Percentiles rank a stretch among this genome's conserved stretches.
Evolutionary conservation across 768 basidiomycete species (phyloP).

Genomic region (Pholiota molesta): DNA sequence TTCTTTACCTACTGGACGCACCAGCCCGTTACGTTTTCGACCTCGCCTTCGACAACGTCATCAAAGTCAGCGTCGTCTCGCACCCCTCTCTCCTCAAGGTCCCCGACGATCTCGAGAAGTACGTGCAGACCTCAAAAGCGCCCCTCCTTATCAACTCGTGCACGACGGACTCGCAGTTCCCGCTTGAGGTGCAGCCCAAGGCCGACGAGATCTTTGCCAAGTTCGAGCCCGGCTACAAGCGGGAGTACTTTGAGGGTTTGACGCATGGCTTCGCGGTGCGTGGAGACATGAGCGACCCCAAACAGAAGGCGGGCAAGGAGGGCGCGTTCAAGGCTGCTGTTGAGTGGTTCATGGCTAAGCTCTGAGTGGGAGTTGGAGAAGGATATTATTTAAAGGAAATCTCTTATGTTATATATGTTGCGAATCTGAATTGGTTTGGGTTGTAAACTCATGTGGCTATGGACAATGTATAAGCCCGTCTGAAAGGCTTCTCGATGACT

Average conservation of each 20-base stretch:
- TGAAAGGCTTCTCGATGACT: too few species aligned
- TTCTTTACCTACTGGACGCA: not conserved
- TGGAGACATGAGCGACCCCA: constrained; percentile 49
- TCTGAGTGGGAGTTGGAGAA: constrained; percentile 6
- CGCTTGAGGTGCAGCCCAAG: constrained; percentile 40
- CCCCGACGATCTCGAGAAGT: constrained; percentile 68
- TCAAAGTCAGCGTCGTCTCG: constrained; percentile 49
- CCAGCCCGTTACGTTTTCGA: constrained; percentile 62
- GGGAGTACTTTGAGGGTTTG: constrained; percentile 49
- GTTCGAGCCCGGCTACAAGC: constrained; percentile 52
- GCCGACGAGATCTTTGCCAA: constrained; percentile 57
- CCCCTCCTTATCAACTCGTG: constrained; percentile 75
- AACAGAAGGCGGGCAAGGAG: constrained; percentile 64
- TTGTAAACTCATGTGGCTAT: too few species aligned
- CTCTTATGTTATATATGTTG: too few species aligned
- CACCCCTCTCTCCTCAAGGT: constrained; percentile 67
- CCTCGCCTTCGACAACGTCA: constrained; percentile 57
- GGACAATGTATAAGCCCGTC: too few species aligned
- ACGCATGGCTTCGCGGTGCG: constrained; percentile 59
- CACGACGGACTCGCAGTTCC: constrained; percentile 54
- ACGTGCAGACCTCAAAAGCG: constrained; percentile 43
- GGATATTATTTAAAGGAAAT: too few species aligned
- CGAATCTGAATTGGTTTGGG: too few species aligned
- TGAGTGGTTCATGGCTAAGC: constrained; percentile 48
- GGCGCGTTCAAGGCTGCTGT: constrained; percentile 61